phyloP scores from a whole-genome alignment of 2,329 filamentous ascomycete genomes.

The Fusarium begoniae region DNA sequence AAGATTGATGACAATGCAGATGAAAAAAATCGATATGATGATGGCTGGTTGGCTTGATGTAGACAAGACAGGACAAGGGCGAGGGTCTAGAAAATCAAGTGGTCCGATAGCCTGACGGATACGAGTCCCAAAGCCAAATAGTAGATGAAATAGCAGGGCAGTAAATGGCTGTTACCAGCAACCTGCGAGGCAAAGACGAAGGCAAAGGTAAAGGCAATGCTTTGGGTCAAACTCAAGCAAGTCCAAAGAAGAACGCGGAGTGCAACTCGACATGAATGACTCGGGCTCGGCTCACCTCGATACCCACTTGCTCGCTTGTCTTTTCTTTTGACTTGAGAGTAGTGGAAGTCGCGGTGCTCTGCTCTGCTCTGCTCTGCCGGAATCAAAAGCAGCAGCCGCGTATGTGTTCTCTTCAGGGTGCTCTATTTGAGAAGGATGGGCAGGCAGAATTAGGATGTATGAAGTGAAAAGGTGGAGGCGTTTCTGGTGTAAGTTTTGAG shows the following conservation, averaged over 20 bases:
- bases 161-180: constrained; percentile 45
- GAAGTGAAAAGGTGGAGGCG: constrained; percentile 18
- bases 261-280: constrained; percentile 46
- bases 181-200: constrained; percentile 34
- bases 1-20: constrained; percentile 15
- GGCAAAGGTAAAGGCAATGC: background rate
- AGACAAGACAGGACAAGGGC: constrained; percentile 32
- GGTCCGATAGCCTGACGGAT: constrained; percentile 35
- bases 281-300: constrained; percentile 46
- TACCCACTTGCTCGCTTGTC: constrained; percentile 38
- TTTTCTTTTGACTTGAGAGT: constrained; percentile 24
- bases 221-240: constrained; percentile 19
- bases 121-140: constrained; percentile 13
- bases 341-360: constrained; percentile 19
- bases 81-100: constrained; percentile 36
- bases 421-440: constrained; percentile 19
- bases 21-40: constrained; percentile 29
- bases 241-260: constrained; percentile 39
- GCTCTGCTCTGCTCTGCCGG: constrained; percentile 4
- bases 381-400: constrained; percentile 17
- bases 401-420: constrained; percentile 19
- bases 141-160: constrained; percentile 28
- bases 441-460: constrained; percentile 7
- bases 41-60: constrained; percentile 30
- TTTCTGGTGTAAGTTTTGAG: constrained; percentile 26